Evolutionary conservation across 2,329 filamentous ascomycete species (phyloP).

Genomic region (Sarocladium brachiariae): DNA sequence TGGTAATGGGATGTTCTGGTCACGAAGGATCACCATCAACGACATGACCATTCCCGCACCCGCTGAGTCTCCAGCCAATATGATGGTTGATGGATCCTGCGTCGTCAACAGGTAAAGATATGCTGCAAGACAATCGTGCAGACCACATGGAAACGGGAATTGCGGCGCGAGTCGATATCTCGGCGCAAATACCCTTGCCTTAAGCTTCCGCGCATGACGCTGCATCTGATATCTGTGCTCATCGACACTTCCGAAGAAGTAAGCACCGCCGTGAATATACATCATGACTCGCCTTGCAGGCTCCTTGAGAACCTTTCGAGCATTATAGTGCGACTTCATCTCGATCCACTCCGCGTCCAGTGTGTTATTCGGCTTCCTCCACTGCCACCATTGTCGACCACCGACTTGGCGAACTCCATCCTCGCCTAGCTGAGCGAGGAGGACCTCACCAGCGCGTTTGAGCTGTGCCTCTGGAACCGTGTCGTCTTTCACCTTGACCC

Average conservation of each 20-base stretch:
- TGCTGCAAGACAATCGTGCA: slow-evolving; percentile 83
- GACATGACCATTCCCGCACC: slow-evolving; percentile 84
- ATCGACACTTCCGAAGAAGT: slow-evolving; percentile 92
- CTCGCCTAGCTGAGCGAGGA: slow-evolving; percentile 69
- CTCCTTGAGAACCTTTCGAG: slow-evolving; percentile 57
- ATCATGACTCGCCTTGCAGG: slow-evolving; percentile 71
- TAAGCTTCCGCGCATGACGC: slow-evolving; percentile 86
- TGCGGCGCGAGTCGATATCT: slow-evolving; percentile 84
- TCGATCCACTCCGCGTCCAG: slow-evolving; percentile 92
- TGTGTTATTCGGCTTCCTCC: slow-evolving; percentile 57
- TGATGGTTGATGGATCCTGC: slow-evolving; percentile 73
- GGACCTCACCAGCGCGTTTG: slow-evolving; percentile 54
- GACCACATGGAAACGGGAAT: slow-evolving; percentile 88
- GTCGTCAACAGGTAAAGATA: slow-evolving; percentile 76
- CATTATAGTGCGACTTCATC: slow-evolving; percentile 70
- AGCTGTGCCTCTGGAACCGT: slow-evolving; percentile 60
- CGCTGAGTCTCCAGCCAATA: slow-evolving; percentile 87
- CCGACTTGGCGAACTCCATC: slow-evolving; percentile 71
- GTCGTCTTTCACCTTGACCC: slow-evolving; percentile 72
- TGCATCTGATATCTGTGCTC: slow-evolving; percentile 99
- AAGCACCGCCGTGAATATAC: slow-evolving; percentile 90
- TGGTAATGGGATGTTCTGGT: slow-evolving; percentile 75
- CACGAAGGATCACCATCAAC: slow-evolving; percentile 72
- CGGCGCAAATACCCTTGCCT: slow-evolving; percentile 81
- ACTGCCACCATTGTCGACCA: slow-evolving; percentile 83